Evolutionary conservation across 139 green algal species (phyloP), one percentile per base, ranked within the genome.

Genomic region (Chlorella sp.): DNA sequence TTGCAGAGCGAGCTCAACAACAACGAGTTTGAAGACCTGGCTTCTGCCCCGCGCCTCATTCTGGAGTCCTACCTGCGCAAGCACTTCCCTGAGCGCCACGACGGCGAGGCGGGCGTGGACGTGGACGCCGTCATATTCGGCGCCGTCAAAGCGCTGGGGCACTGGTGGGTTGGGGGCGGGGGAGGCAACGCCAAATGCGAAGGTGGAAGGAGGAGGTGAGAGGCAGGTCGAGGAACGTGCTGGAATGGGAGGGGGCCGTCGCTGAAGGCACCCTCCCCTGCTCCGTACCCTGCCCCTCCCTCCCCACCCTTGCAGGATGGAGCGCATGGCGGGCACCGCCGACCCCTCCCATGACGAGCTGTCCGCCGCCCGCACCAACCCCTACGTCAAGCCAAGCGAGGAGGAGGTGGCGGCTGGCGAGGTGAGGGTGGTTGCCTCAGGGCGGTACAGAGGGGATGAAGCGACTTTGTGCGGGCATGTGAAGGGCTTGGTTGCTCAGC

Each of bases 1-100:
- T 11, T 54, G 51, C 51, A 60, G 24, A 77, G 54, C 41, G 72
- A 77, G 72, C 41, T 77, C 26, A 77, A 54, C 22, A 43, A n/a
- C 24, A 43, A 28, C 24, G 41, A 77, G 72, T 54, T 77, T 54
- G 72, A 77, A 24, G 72, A 77, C 24, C 38, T 77, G 72, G 72
- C 72, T 43, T 77, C 72, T 40, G 72, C 72, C 28, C 72, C 72
- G 41, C 72, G 28, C 40, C 58, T 77, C 41, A 77, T 77, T 28
- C 41, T 77, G 26, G 41, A 77, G 43, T 60, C 41, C 72, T 77
- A 30, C 72, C 43, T 77, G 72, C 41, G 72, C 41, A 58, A 77
- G 41, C 72, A 77, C 72, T 58, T 54, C 24, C 72, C 72, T 9
- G 20, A 13, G 34, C 26, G 46, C 20, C 54, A 40, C 72, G 54